Evolutionary conservation across 768 basidiomycete species (phyloP).

Genomic region (Phlebiopsis gigantea): DNA sequence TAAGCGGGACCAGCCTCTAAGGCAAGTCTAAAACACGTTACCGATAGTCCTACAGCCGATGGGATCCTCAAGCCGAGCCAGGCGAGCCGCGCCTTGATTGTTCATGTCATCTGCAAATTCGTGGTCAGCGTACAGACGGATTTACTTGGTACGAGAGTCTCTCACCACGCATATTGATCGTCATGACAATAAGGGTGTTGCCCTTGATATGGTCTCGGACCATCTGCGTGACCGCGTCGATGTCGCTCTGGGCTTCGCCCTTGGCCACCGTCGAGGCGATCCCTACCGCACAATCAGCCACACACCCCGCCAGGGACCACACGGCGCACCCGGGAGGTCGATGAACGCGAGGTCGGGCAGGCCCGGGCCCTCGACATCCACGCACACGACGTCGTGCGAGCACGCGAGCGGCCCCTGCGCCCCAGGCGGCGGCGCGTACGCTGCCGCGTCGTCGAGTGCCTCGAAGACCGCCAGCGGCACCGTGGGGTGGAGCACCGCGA

Average conservation of each 20-base stretch:
- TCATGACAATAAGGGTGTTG: slow-evolving; percentile 53
- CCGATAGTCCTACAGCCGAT: slow-evolving; percentile 67
- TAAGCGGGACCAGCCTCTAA: too few species aligned
- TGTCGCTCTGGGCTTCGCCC: slow-evolving; percentile 27
- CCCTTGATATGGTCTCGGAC: slow-evolving; percentile 52
- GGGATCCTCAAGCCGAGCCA: slow-evolving; percentile 54
- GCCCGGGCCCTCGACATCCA: slow-evolving; percentile 21
- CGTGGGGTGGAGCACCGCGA: slow-evolving; percentile 48
- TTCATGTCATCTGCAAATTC: slow-evolving; percentile 75
- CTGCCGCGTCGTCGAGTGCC: slow-evolving; percentile 1
- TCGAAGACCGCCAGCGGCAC: slow-evolving; percentile 8
- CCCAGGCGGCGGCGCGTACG: slow-evolving; percentile 8
- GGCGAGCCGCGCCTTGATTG: slow-evolving; percentile 64
- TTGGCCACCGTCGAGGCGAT: slow-evolving; percentile 48
- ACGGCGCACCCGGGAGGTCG: slow-evolving; percentile 26
- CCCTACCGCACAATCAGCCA: slow-evolving; percentile 29
- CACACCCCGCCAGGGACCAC: too few species aligned
- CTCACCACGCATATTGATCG: slow-evolving; percentile 57
- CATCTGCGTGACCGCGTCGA: slow-evolving; percentile 50
- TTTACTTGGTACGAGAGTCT: too few species aligned
- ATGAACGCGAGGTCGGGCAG: slow-evolving; percentile 28
- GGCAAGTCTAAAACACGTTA: too few species aligned
- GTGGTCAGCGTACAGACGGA: too few species aligned
- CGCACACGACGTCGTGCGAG: slow-evolving; percentile 22
- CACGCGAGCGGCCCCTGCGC: slow-evolving; percentile 14